Conservation (phyloP, 768 basidiomycete genomes). For the Boletus coccyginus region DNA sequence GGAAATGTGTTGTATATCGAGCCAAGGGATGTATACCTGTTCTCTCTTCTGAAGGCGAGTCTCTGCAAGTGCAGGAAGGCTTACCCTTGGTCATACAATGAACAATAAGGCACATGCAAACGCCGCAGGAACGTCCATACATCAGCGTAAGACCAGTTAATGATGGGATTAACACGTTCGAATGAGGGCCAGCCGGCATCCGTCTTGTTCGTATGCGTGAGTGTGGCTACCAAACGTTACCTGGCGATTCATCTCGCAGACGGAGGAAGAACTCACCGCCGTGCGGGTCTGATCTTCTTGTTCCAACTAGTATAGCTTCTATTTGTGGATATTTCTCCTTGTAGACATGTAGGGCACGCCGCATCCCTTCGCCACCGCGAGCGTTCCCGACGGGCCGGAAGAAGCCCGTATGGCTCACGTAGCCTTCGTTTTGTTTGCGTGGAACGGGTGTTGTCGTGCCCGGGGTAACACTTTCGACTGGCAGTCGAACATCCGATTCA, state of each 20-base stretch:
- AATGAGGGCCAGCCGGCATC: slow-evolving; percentile 89
- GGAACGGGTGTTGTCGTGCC: slow-evolving; percentile 28
- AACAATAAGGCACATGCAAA: slow-evolving; percentile 81
- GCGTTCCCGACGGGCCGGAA: slow-evolving; percentile 47
- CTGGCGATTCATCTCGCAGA: not conserved
- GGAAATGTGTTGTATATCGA: slow-evolving; percentile 93
- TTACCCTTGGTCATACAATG: slow-evolving; percentile 88
- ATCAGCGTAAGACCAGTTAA: slow-evolving; percentile 90
- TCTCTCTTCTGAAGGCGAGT: not conserved
- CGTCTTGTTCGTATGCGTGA: slow-evolving; percentile 73
- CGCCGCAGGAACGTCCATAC: slow-evolving; percentile 85
- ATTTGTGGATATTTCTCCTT: slow-evolving; percentile 63
- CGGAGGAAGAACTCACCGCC: slow-evolving; percentile 63
- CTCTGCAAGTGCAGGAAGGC: slow-evolving; percentile 21
- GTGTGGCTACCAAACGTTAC: slow-evolving; percentile 47
- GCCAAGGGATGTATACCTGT: slow-evolving; percentile 95
- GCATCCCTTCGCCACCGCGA: slow-evolving; percentile 73
- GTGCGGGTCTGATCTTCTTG: slow-evolving; percentile 86
- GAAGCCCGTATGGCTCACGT: slow-evolving; percentile 9
- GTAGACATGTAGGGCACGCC: slow-evolving; percentile 70
- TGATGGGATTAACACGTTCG: slow-evolving; percentile 91
- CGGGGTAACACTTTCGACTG: slow-evolving; percentile 47
- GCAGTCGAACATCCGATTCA: slow-evolving; percentile 39
- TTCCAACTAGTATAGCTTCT: slow-evolving; percentile 85
- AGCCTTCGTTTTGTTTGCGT: slow-evolving; percentile 8